A percentile compares a stretch with the other conserved stretches of the same genome.
phyloP scores from a whole-genome alignment of 768 basidiomycete species.

The Termitomyces sp. region DNA sequence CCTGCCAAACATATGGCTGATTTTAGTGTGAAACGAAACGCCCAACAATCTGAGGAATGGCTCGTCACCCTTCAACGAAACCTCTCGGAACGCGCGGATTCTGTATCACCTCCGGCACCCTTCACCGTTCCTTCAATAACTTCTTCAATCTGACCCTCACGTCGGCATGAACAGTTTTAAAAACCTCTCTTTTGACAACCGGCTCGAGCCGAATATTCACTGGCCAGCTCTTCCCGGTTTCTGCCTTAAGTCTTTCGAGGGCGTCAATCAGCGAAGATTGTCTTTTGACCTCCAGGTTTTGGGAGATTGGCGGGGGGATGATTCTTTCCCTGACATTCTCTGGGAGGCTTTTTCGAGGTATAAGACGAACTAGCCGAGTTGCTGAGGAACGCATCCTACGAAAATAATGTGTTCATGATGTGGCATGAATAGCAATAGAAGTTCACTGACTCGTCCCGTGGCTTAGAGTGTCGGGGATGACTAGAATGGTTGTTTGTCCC shows the following conservation, averaged over 20 bases:
- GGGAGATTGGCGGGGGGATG: constrained; percentile 25
- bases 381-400: constrained; percentile 30
- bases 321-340: constrained; percentile 21
- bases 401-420: not conserved
- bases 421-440: not conserved
- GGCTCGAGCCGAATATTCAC: constrained; percentile 41
- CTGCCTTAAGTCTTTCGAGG: constrained; percentile 27
- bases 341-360: constrained; percentile 28
- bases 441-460: not conserved
- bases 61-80: not conserved
- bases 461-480: not conserved
- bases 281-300: constrained; percentile 26
- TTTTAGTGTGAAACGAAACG: not conserved
- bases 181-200: constrained; percentile 32
- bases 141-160: constrained; percentile 32
- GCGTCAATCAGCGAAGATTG: constrained; percentile 28
- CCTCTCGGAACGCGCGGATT: not conserved
- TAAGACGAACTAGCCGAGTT: constrained; percentile 28
- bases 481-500: not conserved
- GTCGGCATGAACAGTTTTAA: constrained; percentile 31
- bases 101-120: not conserved
- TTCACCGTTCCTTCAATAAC: constrained; percentile 36
- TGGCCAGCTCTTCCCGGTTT: constrained; percentile 33
- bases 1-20: not conserved
- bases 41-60: not conserved